These are phyloP conservation scores for Cercospora berteroae DNA, from an alignment of 2,329 filamentous ascomycete genomes.

Conservation along the genomic window DNA sequence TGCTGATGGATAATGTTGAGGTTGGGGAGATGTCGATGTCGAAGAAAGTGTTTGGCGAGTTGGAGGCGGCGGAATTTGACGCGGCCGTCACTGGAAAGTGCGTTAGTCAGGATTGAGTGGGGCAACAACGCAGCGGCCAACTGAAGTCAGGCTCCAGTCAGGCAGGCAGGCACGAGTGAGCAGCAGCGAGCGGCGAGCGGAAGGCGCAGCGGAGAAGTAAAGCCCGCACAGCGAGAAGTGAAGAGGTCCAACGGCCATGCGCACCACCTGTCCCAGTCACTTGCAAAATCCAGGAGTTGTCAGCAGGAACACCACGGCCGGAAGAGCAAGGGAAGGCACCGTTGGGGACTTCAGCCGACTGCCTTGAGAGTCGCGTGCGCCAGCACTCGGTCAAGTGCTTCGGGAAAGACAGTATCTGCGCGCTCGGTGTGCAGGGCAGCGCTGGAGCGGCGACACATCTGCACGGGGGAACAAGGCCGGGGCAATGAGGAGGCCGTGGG, in stretches of 20 bases:
- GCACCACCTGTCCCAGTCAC: neutral
- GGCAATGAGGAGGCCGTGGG: neutral
- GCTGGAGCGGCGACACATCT: neutral
- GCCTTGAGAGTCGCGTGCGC: neutral
- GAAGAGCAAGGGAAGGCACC: neutral
- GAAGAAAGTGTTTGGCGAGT: neutral
- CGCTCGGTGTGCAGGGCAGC: neutral
- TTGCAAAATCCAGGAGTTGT: neutral
- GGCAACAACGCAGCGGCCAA: neutral
- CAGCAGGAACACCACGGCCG: neutral
- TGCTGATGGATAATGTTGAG: neutral
- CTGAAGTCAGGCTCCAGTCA: neutral
- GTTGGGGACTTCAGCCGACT: neutral
- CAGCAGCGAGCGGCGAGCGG: neutral
- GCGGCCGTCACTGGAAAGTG: neutral
- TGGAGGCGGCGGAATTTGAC: neutral
- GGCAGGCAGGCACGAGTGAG: slow-evolving; percentile 2
- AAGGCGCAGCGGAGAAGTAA: neutral
- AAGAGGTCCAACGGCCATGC: neutral
- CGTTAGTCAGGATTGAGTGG: neutral
- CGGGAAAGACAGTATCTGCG: neutral
- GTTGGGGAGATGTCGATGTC: neutral
- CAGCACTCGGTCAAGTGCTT: neutral
- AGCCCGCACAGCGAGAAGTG: neutral
- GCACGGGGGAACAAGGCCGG: neutral